Evolutionary conservation across 2,329 filamentous ascomycete species (phyloP).

Genomic region (Proliferodiscus dingleyae): DNA sequence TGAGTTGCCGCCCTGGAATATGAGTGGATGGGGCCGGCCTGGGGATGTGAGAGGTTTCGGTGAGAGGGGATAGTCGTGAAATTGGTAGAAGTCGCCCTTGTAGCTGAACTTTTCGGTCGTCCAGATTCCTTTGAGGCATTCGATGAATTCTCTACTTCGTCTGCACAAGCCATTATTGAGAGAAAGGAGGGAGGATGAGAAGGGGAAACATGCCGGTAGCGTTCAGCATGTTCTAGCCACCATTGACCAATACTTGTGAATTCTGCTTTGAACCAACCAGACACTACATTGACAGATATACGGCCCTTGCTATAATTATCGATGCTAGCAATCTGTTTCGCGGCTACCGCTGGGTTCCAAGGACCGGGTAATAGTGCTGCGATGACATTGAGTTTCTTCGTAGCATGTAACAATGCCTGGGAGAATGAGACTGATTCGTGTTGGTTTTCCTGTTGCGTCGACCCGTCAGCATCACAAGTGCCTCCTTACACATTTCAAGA

Average conservation of each 20-base stretch:
- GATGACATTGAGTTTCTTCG: constrained; percentile 45
- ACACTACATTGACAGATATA: constrained; percentile 48
- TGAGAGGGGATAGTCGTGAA: constrained; percentile 44
- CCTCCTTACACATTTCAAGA: neutral
- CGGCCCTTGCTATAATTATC: constrained; percentile 48
- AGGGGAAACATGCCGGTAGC: constrained; percentile 35
- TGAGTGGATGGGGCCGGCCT: constrained; percentile 44
- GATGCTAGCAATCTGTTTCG: constrained; percentile 49
- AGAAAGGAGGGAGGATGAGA: neutral
- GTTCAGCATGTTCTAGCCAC: constrained; percentile 50
- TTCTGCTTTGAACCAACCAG: constrained; percentile 50
- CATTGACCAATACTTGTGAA: constrained; percentile 48
- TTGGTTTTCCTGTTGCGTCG: constrained; percentile 34
- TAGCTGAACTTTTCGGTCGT: constrained; percentile 45
- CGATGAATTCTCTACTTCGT: constrained; percentile 46
- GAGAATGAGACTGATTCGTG: constrained; percentile 49
- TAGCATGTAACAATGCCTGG: constrained; percentile 43
- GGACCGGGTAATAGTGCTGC: constrained; percentile 46
- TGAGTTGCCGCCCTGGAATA: constrained; percentile 50
- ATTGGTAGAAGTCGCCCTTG: constrained; percentile 48
- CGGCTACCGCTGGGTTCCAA: constrained; percentile 47
- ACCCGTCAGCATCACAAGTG: neutral
- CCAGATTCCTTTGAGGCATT: constrained; percentile 47
- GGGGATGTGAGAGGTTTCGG: constrained; percentile 43
- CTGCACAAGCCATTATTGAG: constrained; percentile 2